Evolutionary conservation across 139 green algal species (phyloP), one percentile per base, ranked within the genome.

Genomic region (Eudorina sp.): DNA sequence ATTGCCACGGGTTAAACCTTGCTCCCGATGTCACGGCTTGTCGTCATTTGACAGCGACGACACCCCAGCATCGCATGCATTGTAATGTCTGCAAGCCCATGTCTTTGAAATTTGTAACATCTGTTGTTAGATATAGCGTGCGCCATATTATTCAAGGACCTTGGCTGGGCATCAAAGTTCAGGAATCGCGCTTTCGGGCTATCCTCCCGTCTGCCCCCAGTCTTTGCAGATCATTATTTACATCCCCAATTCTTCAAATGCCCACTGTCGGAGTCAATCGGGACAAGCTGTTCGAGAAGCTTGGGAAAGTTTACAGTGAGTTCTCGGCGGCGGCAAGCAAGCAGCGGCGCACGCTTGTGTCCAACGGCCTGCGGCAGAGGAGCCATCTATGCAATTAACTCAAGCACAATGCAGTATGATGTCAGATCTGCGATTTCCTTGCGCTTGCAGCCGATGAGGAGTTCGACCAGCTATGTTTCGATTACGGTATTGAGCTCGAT

Each of bases 401-500:
- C 25, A 31, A 51, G 3, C 55, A n/a, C 55, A 13, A 68, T 76
- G 46, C 14, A 31, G 3, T 48, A n/a, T 27, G 46, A 31, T 53
- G 46, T 40, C 31, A 72, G 62, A 72, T 72, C 62, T 72, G 27
- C 21, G n/a, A 3, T 3, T 72, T 72, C 8, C 69, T 11, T 38
- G 31, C 62, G 1, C 43, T n/a, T 92, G 89, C 95, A 99, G 97
- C 96, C 53, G 96, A 99, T 77, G 96, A 98, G 80, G 95, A 99
- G 75, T 99, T 99, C 85, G 95, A 99, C 68, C 93, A 98, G 45
- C 96, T 99, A 3, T 99, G 98, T 93, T 99, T 99, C 89, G 97
- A 99, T 48, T 99, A 99, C 89, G 98, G 98, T 43, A 98, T 99
- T 73, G 98, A 99, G 92, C 92, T 99, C 23, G 98, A 99, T 86